A percentile compares a stretch with the other conserved stretches of the same genome.
Conservation (phyloP, 1,139 yeast species). For the Yamadazyma dendronema region DNA sequence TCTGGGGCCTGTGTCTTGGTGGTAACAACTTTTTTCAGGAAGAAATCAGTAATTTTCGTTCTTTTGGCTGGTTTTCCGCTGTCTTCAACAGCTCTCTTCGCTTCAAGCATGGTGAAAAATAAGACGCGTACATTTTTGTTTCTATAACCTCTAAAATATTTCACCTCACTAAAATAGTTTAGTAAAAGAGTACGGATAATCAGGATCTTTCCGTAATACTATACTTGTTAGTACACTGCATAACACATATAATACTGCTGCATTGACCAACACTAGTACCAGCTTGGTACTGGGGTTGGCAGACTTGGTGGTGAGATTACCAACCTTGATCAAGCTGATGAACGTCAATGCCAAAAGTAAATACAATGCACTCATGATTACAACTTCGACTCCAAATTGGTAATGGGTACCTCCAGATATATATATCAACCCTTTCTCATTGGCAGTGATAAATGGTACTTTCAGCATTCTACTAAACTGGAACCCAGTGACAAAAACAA, state of each 20-base stretch:
- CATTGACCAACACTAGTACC: constrained; percentile 18
- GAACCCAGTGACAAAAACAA: constrained; percentile 56
- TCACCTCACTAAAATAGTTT: constrained; percentile 28
- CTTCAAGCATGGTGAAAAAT: background rate
- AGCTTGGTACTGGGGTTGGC: constrained; percentile 20
- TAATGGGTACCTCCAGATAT: constrained; percentile 63
- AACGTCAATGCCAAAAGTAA: constrained; percentile 38
- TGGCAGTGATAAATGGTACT: constrained; percentile 61
- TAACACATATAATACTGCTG: constrained; percentile 25
- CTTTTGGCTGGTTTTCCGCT: constrained; percentile 3
- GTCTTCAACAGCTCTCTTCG: background rate
- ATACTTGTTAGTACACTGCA: constrained; percentile 42
- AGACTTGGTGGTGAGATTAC: constrained; percentile 26
- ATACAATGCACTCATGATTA: constrained; percentile 51
- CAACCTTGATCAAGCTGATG: constrained; percentile 38
- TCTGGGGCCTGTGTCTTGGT: too few species aligned
- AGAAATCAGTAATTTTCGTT: constrained; percentile 16
- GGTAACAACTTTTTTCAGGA: background rate
- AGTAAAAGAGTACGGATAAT: constrained; percentile 38
- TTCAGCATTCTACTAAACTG: constrained; percentile 59
- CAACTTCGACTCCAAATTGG: constrained; percentile 69
- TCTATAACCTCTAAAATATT: background rate
- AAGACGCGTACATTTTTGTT: background rate
- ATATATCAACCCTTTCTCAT: constrained; percentile 45
- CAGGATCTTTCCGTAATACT: constrained; percentile 38